Evolutionary conservation across 2,329 filamentous ascomycete genomes (phyloP).

Genomic region (Trichoderma afroharzianum): DNA sequence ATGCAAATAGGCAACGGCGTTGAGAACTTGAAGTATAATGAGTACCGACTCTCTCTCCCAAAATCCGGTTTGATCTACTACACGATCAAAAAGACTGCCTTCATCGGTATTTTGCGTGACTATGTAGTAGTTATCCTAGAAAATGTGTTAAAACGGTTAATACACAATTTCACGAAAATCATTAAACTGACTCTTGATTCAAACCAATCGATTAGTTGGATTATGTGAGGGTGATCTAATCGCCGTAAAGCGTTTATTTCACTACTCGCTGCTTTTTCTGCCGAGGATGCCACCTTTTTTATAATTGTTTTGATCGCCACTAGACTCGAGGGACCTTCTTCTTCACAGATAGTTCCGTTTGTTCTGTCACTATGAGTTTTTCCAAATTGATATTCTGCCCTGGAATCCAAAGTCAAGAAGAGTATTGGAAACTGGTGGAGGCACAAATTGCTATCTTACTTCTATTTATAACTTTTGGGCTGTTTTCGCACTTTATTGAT

Average conservation of each 20-base stretch:
- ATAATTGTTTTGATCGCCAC: background rate
- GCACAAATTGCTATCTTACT: background rate
- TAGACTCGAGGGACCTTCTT: background rate
- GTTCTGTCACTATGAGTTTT: background rate
- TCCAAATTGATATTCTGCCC: background rate
- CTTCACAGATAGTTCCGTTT: background rate
- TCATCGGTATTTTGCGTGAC: background rate
- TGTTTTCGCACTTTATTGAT: background rate
- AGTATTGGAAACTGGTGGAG: accelerated
- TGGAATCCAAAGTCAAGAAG: background rate
- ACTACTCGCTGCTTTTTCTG: background rate
- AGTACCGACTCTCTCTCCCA: background rate
- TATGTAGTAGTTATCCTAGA: background rate
- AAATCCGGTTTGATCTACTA: background rate
- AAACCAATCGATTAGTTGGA: background rate
- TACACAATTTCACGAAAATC: background rate
- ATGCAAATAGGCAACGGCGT: background rate
- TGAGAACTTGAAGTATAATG: background rate
- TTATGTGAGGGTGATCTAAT: background rate
- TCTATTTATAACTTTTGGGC: background rate
- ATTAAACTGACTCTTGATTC: background rate
- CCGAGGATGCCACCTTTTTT: background rate
- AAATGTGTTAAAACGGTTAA: background rate
- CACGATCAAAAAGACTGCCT: background rate
- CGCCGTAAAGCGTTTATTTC: background rate